phyloP scores from a whole-genome alignment of 2,329 filamentous ascomycete genomes.

The Basipetospora chlamydospora region DNA sequence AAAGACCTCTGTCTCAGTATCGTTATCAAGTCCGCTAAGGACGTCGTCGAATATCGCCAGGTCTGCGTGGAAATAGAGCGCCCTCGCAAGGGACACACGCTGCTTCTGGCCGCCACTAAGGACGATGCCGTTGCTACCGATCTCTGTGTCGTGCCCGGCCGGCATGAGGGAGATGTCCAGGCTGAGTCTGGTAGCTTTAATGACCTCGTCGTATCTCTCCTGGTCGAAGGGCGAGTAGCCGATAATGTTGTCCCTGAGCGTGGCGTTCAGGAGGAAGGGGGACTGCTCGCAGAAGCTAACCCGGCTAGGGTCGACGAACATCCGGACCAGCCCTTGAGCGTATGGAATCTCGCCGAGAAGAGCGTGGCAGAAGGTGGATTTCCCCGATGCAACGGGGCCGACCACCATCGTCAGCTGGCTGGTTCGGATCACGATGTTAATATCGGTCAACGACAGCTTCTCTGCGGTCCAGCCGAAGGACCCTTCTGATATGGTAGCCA shows the following conservation, averaged over 20 bases:
- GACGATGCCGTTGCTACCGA: slow-evolving; percentile 26
- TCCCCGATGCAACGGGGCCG: slow-evolving; percentile 22
- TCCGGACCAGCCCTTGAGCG: slow-evolving; percentile 9
- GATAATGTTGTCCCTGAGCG: slow-evolving; percentile 23
- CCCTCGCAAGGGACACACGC: slow-evolving; percentile 25
- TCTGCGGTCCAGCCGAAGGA: slow-evolving; percentile 14
- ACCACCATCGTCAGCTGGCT: slow-evolving; percentile 21
- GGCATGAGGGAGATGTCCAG: slow-evolving; percentile 18
- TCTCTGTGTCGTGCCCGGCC: slow-evolving; percentile 20
- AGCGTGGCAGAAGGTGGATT: slow-evolving; percentile 22
- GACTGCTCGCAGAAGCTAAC: slow-evolving; percentile 19
- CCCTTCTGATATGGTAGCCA: slow-evolving; percentile 1
- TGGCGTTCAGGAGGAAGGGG: slow-evolving; percentile 19
- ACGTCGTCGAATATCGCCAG: slow-evolving; percentile 30
- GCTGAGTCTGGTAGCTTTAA: slow-evolving; percentile 18
- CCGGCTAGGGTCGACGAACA: slow-evolving; percentile 1
- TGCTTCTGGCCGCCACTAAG: slow-evolving; percentile 27
- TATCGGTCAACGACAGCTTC: slow-evolving; percentile 13
- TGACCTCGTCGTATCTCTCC: slow-evolving; percentile 18
- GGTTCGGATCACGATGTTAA: slow-evolving; percentile 18
- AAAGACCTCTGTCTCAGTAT: slow-evolving; percentile 29
- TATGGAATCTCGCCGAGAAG: slow-evolving; percentile 17
- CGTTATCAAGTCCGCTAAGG: slow-evolving; percentile 27
- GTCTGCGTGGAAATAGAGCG: slow-evolving; percentile 24
- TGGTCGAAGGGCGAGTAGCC: slow-evolving; percentile 17